These are phyloP conservation scores for Fusarium vanettenii DNA, from an alignment of 2,329 filamentous ascomycete species.

Conservation along the genomic window DNA sequence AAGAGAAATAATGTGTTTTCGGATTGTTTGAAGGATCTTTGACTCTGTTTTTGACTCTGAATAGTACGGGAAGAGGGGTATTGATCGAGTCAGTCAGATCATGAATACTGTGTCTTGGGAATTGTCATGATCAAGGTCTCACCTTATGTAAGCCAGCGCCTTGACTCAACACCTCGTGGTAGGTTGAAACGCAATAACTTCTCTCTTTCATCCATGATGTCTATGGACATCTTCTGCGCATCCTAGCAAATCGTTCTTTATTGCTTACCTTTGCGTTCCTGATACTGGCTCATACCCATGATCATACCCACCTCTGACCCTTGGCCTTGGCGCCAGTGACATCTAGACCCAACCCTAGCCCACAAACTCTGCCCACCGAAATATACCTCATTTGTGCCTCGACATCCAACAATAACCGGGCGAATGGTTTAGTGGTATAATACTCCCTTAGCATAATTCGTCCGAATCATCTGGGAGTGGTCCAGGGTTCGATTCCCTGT, in stretches of 20 bases:
- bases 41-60: neutral
- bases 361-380: neutral
- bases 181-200: neutral
- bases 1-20: neutral
- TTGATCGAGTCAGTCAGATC: neutral
- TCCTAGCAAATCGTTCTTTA: neutral
- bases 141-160: neutral
- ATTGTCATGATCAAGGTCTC: neutral
- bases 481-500: conserved; percentile 43
- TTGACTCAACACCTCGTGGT: neutral
- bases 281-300: neutral
- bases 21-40: neutral
- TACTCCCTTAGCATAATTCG: conserved; percentile 37
- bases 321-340: neutral
- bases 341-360: neutral
- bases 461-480: conserved; percentile 33
- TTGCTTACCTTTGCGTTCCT: neutral
- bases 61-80: neutral
- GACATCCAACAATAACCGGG: neutral
- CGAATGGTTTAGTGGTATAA: conserved; percentile 6
- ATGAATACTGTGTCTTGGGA: neutral
- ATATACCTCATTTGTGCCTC: neutral
- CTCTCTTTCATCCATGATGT: neutral
- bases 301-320: neutral
- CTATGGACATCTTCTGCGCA: neutral